Base-by-base conservation (phyloP, 805 yeast genomes). In the Saitoella complicata region DNA sequence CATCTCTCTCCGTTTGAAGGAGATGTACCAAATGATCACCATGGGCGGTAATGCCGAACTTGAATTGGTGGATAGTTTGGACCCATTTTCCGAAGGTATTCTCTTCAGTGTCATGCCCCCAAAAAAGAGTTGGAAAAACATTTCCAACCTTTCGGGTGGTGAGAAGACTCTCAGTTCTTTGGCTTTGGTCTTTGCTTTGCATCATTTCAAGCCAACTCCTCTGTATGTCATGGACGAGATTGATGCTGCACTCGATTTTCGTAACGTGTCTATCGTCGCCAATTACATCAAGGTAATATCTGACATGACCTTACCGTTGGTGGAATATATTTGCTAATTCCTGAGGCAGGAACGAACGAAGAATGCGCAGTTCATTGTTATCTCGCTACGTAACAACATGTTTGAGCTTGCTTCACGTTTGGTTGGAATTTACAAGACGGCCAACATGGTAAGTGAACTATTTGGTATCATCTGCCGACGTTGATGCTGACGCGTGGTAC, bases 41-140 rank as follows among this genome's bases (percentile, higher is more conserved):
- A 86, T 88, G 93, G 98, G 98, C 31, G 99, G 99, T 33, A 91
- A 88, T 65, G 99, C 99, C 0, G 98, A 91, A 60, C 69, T 91
- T 34, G 99, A 91, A 60, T 70, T 88, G 39, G 96, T 86, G 12
- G 98, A 91, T 58, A 80, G 94, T 49, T 71, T 88, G 58, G 97
- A 91, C 62, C 98, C 98, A n/a, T 91, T 91, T 56, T 77, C 95
- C 1, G 98, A 91, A 63, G 99, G 99, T 32, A 87, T 91, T 36
- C 66, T 87, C 38, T 91, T 91, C 61, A 82, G 95, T 61, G 98
- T 91, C 5, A 91, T 91, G 98, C 99, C 99, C 1, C 99, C 99
- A 0, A 88, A 86, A 65, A 91, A 91, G 61, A 79, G 93, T 36
- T 91, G 99, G 99, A 81, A 82, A 58, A 91, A 91, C 55, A 91